phyloP scores from a whole-genome alignment of 139 green algal species.

The Coelastrella sp. region DNA sequence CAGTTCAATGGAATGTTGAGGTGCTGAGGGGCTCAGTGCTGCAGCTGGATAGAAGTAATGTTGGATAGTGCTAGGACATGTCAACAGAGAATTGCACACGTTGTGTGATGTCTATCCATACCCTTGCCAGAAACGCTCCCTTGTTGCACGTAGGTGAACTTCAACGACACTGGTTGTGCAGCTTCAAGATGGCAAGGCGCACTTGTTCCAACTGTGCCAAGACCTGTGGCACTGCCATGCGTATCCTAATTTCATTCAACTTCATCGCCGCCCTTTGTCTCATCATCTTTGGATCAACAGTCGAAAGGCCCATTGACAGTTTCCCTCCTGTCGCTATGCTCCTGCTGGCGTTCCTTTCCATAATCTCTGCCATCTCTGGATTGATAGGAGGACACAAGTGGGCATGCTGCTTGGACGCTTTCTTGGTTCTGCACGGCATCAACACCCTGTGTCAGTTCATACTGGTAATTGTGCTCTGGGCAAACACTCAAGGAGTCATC shows the following conservation, averaged over 20 bases:
- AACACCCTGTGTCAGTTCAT: slow-evolving; percentile 35
- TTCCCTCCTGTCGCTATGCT: slow-evolving; percentile 43
- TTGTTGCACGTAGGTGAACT: background rate
- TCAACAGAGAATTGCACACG: too few species aligned
- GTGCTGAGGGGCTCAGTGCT: too few species aligned
- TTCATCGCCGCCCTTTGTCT: slow-evolving; percentile 18
- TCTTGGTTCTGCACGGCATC: slow-evolving; percentile 35
- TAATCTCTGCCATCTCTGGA: slow-evolving; percentile 11
- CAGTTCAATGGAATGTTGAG: too few species aligned
- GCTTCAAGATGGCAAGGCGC: slow-evolving; percentile 20
- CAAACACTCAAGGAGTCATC: background rate
- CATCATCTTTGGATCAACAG: slow-evolving; percentile 38
- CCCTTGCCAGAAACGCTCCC: too few species aligned
- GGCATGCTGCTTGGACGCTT: slow-evolving; percentile 43
- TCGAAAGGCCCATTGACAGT: slow-evolving; percentile 42
- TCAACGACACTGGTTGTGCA: background rate
- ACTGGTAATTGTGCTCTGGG: slow-evolving; percentile 33
- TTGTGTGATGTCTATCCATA: too few species aligned
- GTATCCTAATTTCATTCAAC: slow-evolving; percentile 40
- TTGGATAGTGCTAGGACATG: too few species aligned
- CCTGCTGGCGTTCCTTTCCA: slow-evolving; percentile 23
- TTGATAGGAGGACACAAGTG: slow-evolving; percentile 32
- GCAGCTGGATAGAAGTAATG: too few species aligned
- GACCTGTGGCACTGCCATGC: slow-evolving; percentile 6
- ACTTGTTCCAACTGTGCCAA: slow-evolving; percentile 27